These are phyloP conservation scores for Cornus controversa DNA, from an alignment of 148 eudicot genomes.

Conservation along the genomic window DNA sequence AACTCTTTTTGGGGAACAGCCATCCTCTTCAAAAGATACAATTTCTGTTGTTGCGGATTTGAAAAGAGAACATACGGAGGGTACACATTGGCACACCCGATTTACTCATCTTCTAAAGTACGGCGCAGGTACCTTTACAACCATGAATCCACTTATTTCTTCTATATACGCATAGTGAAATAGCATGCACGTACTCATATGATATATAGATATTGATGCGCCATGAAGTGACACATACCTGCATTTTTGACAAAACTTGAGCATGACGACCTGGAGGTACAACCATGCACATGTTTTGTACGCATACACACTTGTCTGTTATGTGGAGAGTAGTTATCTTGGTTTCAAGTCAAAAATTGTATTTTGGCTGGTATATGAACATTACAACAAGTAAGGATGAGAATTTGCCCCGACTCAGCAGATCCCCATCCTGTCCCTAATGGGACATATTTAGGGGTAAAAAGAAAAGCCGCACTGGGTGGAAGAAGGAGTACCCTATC, in stretches of 20 bases:
- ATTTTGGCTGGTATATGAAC: background rate
- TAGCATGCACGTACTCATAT: background rate
- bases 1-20: conserved; percentile 64
- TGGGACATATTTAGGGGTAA: too few relatives aligned
- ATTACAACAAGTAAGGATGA: background rate
- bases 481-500: too few relatives aligned
- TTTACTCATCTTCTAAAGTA: conserved; percentile 85
- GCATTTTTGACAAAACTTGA: background rate
- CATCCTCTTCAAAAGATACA: conserved; percentile 50
- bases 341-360: background rate
- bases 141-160: background rate
- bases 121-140: conserved; percentile 71
- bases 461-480: too few relatives aligned
- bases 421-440: too few relatives aligned
- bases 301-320: background rate
- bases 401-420: too few relatives aligned
- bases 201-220: background rate
- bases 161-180: background rate
- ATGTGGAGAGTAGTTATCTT: background rate
- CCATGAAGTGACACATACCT: background rate
- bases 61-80: conserved; percentile 70
- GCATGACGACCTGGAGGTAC: too few relatives aligned
- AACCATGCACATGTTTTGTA: background rate
- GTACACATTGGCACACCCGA: conserved; percentile 91
- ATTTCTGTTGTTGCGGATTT: conserved; percentile 63